phyloP scores from a whole-genome alignment of 1,139 yeast species.

The Yamadazyma diddensiae region DNA sequence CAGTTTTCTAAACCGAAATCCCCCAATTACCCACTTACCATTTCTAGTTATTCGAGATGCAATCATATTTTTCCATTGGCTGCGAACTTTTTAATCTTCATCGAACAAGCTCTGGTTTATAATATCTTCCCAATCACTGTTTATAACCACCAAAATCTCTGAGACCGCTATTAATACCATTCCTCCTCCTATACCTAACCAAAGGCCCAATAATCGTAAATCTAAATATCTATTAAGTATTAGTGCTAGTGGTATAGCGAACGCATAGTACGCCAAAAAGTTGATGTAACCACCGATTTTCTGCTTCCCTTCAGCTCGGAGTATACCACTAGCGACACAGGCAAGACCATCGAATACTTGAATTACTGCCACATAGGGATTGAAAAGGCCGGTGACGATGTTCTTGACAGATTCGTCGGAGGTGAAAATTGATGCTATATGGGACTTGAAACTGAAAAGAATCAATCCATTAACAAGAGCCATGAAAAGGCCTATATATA shows the following conservation, averaged over 20 bases:
- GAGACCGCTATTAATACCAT: constrained; percentile 64
- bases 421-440: constrained; percentile 67
- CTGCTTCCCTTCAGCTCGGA: constrained; percentile 87
- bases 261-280: constrained; percentile 67
- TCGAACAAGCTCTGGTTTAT: constrained; percentile 16
- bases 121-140: constrained; percentile 42
- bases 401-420: constrained; percentile 62
- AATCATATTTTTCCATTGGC: too few species aligned
- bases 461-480: constrained; percentile 57
- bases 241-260: constrained; percentile 63
- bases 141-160: constrained; percentile 45
- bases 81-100: constrained; percentile 21
- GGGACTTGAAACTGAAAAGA: constrained; percentile 48
- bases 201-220: constrained; percentile 64
- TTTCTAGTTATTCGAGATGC: too few species aligned
- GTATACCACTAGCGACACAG: constrained; percentile 78
- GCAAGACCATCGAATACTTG: constrained; percentile 81
- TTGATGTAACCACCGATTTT: constrained; percentile 79
- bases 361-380: constrained; percentile 68
- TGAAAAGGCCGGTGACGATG: constrained; percentile 46
- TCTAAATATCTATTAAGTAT: constrained; percentile 55
- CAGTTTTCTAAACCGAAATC: too few species aligned
- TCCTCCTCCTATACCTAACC: constrained; percentile 87
- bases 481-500: constrained; percentile 53
- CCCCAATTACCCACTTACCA: too few species aligned